Evolutionary conservation across 2,329 filamentous ascomycete genomes (phyloP), one percentile per base, ranked within the genome.

Genomic region (Penicillium olsonii): DNA sequence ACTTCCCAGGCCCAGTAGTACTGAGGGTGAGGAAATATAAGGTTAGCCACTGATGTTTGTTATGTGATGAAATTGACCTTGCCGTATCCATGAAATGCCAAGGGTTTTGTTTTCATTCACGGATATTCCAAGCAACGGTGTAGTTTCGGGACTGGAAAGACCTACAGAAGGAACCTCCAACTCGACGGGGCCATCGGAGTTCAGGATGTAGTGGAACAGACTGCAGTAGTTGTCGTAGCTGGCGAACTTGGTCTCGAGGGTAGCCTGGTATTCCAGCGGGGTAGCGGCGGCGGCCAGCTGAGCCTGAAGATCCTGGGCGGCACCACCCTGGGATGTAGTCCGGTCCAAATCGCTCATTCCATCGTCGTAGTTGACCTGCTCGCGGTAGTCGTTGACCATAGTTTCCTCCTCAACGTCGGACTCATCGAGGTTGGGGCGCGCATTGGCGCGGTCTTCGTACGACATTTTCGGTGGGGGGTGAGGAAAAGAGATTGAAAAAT

Each of bases 1-100:
- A 97, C 92, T 74, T 99, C 94, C 94, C 94, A 99, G 35, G 94
- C 94, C 94, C 94, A 99, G 80, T 92, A 96, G 78, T 96, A 95
- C 90, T 97, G 71, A 53, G 52, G 7, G 11, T 34, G 43, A 37
- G 34, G 38, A 37, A 11, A 29, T 12, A 5, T 27, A 33, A 5
- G 12, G 38, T 62, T 57, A 62, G 59, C 39, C n/a, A 10, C 45
- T 26, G 10, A 11, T 31, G 37, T 14, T 26, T 14, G 27, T 34
- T 24, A 15, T 41, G 40, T 20, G 18, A 37, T 26, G 18, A 15
- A 19, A 37, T 27, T 18, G 26, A 19, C 18, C 19, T 42, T 20
- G 45, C 45, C 27, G 27, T 37, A 45, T 34, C 22, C 43, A 40
- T 38, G 31, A 22, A n/a, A 55, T 31, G 29, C 29, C 29, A 31